Conservation (phyloP, 805 yeast genomes). For the Candida arabinofermentans region DNA sequence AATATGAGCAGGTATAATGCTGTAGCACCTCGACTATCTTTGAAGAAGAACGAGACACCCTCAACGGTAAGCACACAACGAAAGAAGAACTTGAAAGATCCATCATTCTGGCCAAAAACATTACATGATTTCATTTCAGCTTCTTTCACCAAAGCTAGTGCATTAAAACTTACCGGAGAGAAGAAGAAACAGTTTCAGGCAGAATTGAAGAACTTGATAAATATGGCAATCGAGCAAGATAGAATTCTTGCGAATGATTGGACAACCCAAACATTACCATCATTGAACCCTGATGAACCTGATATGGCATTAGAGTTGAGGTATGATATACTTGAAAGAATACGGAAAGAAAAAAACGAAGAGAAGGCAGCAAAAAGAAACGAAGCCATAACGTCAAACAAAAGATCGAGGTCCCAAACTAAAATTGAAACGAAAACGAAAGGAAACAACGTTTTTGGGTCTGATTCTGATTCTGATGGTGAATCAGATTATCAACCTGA, state of each 20-base stretch:
- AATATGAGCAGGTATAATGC: slow-evolving; percentile 13
- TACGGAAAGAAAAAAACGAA: too few relatives aligned
- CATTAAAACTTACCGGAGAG: slow-evolving; percentile 30
- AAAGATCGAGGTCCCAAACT: neutral
- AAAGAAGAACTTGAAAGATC: slow-evolving; percentile 24
- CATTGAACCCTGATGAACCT: slow-evolving; percentile 14
- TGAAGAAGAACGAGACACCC: slow-evolving; percentile 5
- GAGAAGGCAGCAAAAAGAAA: slow-evolving; percentile 1
- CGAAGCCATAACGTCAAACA: neutral
- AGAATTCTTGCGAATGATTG: slow-evolving; percentile 51
- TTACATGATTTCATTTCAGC: slow-evolving; percentile 47
- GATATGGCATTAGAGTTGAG: slow-evolving; percentile 14
- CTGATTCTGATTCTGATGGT: slow-evolving; percentile 1
- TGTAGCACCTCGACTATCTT: slow-evolving; percentile 21
- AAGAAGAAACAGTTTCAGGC: slow-evolving; percentile 38
- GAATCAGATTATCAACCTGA: neutral
- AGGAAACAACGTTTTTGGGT: slow-evolving; percentile 10
- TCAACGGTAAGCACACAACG: slow-evolving; percentile 1
- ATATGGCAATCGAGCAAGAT: slow-evolving; percentile 41
- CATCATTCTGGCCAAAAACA: slow-evolving; percentile 50
- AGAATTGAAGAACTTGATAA: slow-evolving; percentile 47
- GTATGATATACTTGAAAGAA: slow-evolving; percentile 12
- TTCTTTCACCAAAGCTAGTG: slow-evolving; percentile 40
- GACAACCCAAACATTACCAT: slow-evolving; percentile 49
- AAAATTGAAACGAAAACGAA: neutral